Base-by-base conservation (phyloP, 768 basidiomycete genomes). In the Tylopilus intermedius region DNA sequence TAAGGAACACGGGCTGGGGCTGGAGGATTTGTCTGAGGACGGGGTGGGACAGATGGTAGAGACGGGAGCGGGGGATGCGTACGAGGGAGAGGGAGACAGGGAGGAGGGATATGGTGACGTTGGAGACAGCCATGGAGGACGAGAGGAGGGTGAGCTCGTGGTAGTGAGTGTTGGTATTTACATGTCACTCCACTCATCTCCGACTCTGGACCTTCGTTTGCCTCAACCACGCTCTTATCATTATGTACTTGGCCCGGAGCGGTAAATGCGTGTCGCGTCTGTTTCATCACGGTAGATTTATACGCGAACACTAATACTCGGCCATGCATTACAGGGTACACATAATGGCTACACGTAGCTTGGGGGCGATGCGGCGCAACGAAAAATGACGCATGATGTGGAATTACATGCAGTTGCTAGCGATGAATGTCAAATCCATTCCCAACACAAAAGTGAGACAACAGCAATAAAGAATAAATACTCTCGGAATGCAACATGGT, bases 41-140 rank as follows among this genome's bases (percentile, higher is more conserved):
- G 27, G 80, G 79, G 57, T 81, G 78, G 8, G 79, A 79, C 49
- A 87, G 73, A 2, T 75, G 71, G 26, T 75, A 63, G 14, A 88
- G 77, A 47, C 86, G 80, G n/a, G 78, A 74, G 51, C 86, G 83
- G 44, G 88, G 88, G 53, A 90, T 79, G 63, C 84, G 86, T 46
- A 88, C 81, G 63, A 90, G 82, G 48, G 82, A 80, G 47, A 90
- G 80, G 29, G 82, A 77, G 45, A 83, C 78, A 26, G 85, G 84
- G 61, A 89, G 84, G 51, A 88, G 77, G 30, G 86, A 75, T 55
- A 90, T 82, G 49, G 88, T 88, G 59, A 73, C 71, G 53, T 71
- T 69, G 62, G 55, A 45, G 55, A 52, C 55, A 35, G 61, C 56
- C 65, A 70, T 44, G 50, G 55, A 42, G 59, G 52, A 56, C 39